A percentile compares a stretch with the other conserved stretches of the same genome.
phyloP scores from a whole-genome alignment of 2,329 filamentous ascomycete genomes.

The Chaetomiaceae sp. region DNA sequence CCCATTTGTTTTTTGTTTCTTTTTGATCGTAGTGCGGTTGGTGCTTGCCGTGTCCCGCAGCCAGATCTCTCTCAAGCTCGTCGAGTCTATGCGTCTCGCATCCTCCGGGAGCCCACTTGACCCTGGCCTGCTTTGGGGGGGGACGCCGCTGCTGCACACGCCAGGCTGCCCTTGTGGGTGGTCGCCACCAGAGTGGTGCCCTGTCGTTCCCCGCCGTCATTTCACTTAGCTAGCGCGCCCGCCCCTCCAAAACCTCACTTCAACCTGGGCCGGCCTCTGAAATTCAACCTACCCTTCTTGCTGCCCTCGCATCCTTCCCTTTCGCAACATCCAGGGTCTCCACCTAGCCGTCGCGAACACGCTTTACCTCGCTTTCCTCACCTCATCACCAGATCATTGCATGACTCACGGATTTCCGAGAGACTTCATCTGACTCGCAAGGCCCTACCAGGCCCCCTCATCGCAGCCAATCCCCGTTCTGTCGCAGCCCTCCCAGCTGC shows the following conservation, averaged over 20 bases:
- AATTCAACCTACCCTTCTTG: conserved; percentile 18
- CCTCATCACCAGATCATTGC: conserved; percentile 14
- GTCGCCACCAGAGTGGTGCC: conserved; percentile 28
- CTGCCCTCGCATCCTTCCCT: conserved; percentile 17
- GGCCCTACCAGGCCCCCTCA: conserved; percentile 4
- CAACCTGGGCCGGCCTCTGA: conserved; percentile 23
- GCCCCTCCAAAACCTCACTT: conserved; percentile 29
- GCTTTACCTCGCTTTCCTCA: conserved; percentile 7
- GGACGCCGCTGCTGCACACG: conserved; percentile 23
- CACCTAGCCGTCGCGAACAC: conserved; percentile 17
- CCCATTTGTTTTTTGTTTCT: no score
- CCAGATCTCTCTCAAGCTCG: background rate
- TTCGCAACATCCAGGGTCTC: conserved; percentile 13
- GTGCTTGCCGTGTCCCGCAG: background rate
- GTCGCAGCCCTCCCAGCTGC: conserved; percentile 19
- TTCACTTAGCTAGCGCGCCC: conserved; percentile 28
- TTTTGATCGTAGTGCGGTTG: background rate
- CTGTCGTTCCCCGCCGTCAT: conserved; percentile 30
- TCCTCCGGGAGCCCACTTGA: conserved; percentile 25
- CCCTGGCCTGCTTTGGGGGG: conserved; percentile 25
- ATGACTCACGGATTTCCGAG: conserved; percentile 4
- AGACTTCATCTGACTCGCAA: conserved; percentile 16
- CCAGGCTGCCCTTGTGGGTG: conserved; percentile 26
- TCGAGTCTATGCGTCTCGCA: conserved; percentile 24
- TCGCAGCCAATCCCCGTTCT: conserved; percentile 13